Conservation (phyloP, 1,139 yeast genomes). For the Suhomyces panamericanus region DNA sequence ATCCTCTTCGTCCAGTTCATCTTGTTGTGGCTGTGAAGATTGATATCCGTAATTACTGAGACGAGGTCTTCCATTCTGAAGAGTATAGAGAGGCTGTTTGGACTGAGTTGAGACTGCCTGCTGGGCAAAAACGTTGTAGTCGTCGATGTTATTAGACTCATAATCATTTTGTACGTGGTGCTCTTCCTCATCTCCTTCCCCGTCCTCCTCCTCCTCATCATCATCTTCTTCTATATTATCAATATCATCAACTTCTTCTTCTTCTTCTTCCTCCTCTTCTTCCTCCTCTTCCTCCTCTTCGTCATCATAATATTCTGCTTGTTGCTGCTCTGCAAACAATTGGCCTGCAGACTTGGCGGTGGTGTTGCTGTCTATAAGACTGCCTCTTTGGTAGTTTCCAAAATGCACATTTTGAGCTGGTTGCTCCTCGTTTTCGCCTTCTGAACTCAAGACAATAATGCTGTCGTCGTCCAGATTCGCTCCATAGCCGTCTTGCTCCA, state of each 20-base stretch:
- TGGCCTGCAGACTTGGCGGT: background rate
- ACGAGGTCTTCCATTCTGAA: constrained; percentile 15
- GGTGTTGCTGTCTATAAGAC: background rate
- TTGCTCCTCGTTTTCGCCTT: constrained; percentile 1
- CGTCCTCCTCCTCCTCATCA: constrained; percentile 1
- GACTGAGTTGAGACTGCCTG: background rate
- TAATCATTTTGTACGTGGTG: background rate
- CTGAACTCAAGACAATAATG: constrained; percentile 3
- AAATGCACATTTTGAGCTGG: background rate
- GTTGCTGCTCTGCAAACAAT: constrained; percentile 2
- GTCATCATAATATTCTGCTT: constrained; percentile 1
- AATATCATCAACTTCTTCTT: constrained; percentile 3
- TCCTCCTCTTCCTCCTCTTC: constrained; percentile 5
- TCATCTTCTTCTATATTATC: background rate
- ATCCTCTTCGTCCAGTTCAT: background rate
- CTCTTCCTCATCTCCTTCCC: background rate
- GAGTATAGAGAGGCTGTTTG: background rate
- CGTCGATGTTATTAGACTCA: background rate
- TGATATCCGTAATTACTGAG: constrained; percentile 5
- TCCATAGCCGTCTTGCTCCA: constrained; percentile 1
- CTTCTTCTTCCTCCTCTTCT: constrained; percentile 2
- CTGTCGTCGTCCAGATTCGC: background rate
- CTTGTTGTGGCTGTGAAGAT: background rate
- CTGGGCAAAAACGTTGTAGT: background rate
- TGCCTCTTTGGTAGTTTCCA: background rate